Conservation (phyloP, 2,329 filamentous ascomycete species). For the Alternaria solani region DNA sequence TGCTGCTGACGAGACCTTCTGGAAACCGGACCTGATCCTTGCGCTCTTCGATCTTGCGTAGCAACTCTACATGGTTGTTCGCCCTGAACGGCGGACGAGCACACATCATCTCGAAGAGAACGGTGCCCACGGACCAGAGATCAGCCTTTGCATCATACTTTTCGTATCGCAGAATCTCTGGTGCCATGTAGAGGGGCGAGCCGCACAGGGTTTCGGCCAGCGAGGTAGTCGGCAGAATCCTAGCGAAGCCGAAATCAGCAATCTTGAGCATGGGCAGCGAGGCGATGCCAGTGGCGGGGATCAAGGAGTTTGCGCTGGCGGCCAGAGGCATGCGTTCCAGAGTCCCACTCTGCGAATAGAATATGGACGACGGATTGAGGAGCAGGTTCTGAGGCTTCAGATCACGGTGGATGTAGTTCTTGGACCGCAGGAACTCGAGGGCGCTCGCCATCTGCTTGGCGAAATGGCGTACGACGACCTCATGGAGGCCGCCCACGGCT, state of each 20-base stretch:
- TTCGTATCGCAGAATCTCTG: slow-evolving; percentile 95
- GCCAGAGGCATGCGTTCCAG: slow-evolving; percentile 73
- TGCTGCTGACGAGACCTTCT: slow-evolving; percentile 72
- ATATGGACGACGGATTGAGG: slow-evolving; percentile 79
- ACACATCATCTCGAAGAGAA: slow-evolving; percentile 93
- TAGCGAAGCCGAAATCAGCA: slow-evolving; percentile 97
- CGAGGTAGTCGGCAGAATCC: slow-evolving; percentile 87
- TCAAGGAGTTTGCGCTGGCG: slow-evolving; percentile 80
- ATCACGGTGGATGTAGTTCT: slow-evolving; percentile 93
- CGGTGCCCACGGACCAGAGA: slow-evolving; percentile 96
- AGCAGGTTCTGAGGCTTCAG: slow-evolving; percentile 97
- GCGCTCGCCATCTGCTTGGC: slow-evolving; percentile 94
- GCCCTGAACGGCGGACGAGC: slow-evolving; percentile 91
- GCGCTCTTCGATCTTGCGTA: slow-evolving; percentile 88
- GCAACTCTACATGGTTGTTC: slow-evolving; percentile 90
- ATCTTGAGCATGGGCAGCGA: slow-evolving; percentile 96
- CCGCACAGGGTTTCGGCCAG: slow-evolving; percentile 96
- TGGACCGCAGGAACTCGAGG: slow-evolving; percentile 82
- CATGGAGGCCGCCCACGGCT: slow-evolving; percentile 84
- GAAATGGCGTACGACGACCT: slow-evolving; percentile 96
- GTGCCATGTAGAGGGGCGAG: slow-evolving; percentile 97
- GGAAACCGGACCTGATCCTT: slow-evolving; percentile 88
- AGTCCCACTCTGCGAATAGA: slow-evolving; percentile 63
- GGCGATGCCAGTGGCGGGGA: slow-evolving; percentile 79
- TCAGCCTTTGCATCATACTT: slow-evolving; percentile 98